These are phyloP conservation scores for Ballota nigra DNA, from an alignment of 257 asterid genomes.

Conservation along the genomic window DNA sequence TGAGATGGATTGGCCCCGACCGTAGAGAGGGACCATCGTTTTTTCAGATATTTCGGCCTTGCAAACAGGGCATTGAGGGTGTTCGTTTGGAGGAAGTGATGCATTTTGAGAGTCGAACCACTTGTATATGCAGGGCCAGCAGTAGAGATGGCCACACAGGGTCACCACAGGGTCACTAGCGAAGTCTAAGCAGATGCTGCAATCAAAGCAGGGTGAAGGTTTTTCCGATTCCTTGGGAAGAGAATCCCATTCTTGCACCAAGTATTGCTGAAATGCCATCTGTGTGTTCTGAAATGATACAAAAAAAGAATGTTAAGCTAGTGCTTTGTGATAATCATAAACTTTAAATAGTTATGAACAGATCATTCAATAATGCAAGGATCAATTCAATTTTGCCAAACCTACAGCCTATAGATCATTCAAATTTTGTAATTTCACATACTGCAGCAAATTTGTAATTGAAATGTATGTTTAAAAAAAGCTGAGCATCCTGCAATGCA, in stretches of 20 bases:
- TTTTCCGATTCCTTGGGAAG: conserved; percentile 45
- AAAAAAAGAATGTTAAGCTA: neutral
- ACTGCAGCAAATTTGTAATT: neutral
- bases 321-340: neutral
- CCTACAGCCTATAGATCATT: neutral
- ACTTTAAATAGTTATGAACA: neutral
- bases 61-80: conserved; percentile 75
- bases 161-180: conserved; percentile 83
- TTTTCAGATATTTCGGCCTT: conserved; percentile 67
- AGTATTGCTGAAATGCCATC: conserved; percentile 61
- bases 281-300: conserved; percentile 17
- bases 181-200: conserved; percentile 77
- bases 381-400: neutral
- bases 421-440: neutral
- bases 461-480: neutral
- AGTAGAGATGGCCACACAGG: conserved; percentile 83
- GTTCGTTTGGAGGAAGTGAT: conserved; percentile 37
- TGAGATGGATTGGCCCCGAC: conserved; percentile 49
- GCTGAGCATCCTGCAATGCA: neutral
- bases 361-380: neutral
- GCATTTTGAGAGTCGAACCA: conserved; percentile 55
- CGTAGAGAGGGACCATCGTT: conserved; percentile 74
- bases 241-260: conserved; percentile 53
- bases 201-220: conserved; percentile 60
- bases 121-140: conserved; percentile 93